phyloP scores from a whole-genome alignment of 2,329 filamentous ascomycete genomes.

The Botrytis fragariae region DNA sequence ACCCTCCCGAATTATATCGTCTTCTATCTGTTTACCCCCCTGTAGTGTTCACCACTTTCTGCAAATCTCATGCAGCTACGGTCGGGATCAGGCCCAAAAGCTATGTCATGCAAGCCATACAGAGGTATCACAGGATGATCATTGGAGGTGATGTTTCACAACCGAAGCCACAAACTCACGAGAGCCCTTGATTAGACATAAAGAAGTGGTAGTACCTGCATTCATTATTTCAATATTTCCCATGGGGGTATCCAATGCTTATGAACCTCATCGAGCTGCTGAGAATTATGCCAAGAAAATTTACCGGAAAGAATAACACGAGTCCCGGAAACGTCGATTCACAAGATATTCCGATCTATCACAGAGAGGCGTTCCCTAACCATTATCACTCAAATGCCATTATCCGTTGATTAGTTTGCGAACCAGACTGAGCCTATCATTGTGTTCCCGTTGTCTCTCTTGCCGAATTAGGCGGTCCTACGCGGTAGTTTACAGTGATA shows the following conservation, averaged over 20 bases:
- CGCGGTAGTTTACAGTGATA: slow-evolving; percentile 19
- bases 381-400: slow-evolving; percentile 15
- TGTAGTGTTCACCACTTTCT: slow-evolving; percentile 11
- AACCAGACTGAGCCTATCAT: slow-evolving; percentile 8
- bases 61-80: slow-evolving; percentile 8
- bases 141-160: not conserved
- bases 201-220: slow-evolving; percentile 14
- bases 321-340: not conserved
- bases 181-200: not conserved
- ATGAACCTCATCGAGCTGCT: slow-evolving; percentile 12
- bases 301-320: not conserved
- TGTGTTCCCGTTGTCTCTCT: slow-evolving; percentile 14
- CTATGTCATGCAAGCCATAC: slow-evolving; percentile 18
- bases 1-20: slow-evolving; percentile 13
- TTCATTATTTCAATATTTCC: slow-evolving; percentile 8
- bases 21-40: slow-evolving; percentile 11
- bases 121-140: slow-evolving; percentile 10
- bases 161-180: not conserved
- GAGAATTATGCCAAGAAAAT: not conserved
- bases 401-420: slow-evolving; percentile 16
- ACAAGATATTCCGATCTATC: slow-evolving; percentile 9
- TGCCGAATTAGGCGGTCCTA: slow-evolving; percentile 21
- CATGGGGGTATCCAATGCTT: slow-evolving; percentile 7
- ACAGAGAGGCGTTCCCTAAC: slow-evolving; percentile 16
- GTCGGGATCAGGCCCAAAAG: slow-evolving; percentile 11